A percentile compares a stretch with the other conserved stretches of the same genome.
Conservation (phyloP, 2,329 filamentous ascomycete genomes). For the Colletotrichum sp. region DNA sequence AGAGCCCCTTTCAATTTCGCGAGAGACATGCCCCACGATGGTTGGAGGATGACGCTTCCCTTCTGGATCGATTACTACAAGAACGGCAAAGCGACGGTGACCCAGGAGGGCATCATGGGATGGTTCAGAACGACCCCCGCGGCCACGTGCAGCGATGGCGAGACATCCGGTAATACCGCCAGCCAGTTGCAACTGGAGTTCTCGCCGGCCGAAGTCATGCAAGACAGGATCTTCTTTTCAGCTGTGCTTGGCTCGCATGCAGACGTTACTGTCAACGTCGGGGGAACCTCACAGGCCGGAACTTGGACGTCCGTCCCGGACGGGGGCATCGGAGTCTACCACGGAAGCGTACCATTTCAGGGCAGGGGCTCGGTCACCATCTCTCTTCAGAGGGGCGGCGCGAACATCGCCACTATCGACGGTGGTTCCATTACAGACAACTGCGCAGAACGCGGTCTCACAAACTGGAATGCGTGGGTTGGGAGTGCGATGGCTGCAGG, state of each 20-base stretch:
- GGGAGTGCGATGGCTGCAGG: neutral
- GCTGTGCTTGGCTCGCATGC: slow-evolving; percentile 25
- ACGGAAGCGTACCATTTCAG: slow-evolving; percentile 28
- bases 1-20: slow-evolving; percentile 53
- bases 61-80: slow-evolving; percentile 57
- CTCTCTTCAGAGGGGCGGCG: slow-evolving; percentile 29
- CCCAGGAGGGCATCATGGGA: slow-evolving; percentile 28
- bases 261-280: slow-evolving; percentile 28
- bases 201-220: slow-evolving; percentile 13
- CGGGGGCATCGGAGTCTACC: slow-evolving; percentile 30
- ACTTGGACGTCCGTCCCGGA: neutral
- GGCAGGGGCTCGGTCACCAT: slow-evolving; percentile 25
- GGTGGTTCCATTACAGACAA: neutral
- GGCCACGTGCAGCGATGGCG: slow-evolving; percentile 28
- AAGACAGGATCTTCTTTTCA: slow-evolving; percentile 27
- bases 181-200: slow-evolving; percentile 27
- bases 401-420: neutral
- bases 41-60: slow-evolving; percentile 51
- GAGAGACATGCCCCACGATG: slow-evolving; percentile 51
- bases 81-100: slow-evolving; percentile 33
- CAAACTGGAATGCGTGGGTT: slow-evolving; percentile 17
- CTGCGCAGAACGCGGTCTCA: neutral
- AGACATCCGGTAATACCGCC: slow-evolving; percentile 32
- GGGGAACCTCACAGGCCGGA: slow-evolving; percentile 7
- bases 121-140: slow-evolving; percentile 35